Evolutionary conservation across 345 rosid genomes (phyloP), one percentile per base, ranked within the genome.

Genomic region (Acer negundo): DNA sequence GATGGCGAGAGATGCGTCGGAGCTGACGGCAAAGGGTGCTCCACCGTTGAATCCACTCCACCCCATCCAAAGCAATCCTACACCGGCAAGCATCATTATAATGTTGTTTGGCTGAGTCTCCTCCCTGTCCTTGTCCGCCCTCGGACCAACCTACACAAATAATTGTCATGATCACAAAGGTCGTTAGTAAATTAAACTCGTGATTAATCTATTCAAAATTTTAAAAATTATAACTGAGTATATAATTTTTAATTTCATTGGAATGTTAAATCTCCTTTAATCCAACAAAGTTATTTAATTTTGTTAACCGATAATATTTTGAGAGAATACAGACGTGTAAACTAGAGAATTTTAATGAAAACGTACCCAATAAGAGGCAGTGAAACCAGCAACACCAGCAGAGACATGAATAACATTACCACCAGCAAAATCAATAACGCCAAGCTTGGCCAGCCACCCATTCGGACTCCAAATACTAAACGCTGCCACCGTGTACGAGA

Each of bases 41-140:
- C 88, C 88, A 1, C 88, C 90, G 74, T 90, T 85, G 87, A 88
- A 87, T 53, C 91, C 91, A 1, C 86, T 87, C 91, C 94, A 88
- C 13, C 90, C 90, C 90, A 88, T 81, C 90, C 91, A 86, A 2
- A 90, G 80, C n/a, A 88, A 79, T 10, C 89, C 91, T 8, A 89
- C 90, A 4, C 90, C 91, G 0, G 83, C 89, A 4, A 88, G 89
- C 87, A 80, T 90, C 81, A 85, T 69, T 10, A 88, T 77, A 16
- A 85, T 58, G 75, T 85, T 82, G 84, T 85, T 90, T 62, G 91
- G 88, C 12, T 87, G 89, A 61, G 35, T 82, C 56, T 53, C 74
- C 49, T 77, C 83, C 47, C 85, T 82, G 72, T 90, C 91, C 67
- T 84, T 80, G 31, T 81, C 86, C 4, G 75, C n/a, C 65, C 90